Evolutionary conservation across 164 flowering plant species (phyloP).

Genomic region (Aristolochia contorta): DNA sequence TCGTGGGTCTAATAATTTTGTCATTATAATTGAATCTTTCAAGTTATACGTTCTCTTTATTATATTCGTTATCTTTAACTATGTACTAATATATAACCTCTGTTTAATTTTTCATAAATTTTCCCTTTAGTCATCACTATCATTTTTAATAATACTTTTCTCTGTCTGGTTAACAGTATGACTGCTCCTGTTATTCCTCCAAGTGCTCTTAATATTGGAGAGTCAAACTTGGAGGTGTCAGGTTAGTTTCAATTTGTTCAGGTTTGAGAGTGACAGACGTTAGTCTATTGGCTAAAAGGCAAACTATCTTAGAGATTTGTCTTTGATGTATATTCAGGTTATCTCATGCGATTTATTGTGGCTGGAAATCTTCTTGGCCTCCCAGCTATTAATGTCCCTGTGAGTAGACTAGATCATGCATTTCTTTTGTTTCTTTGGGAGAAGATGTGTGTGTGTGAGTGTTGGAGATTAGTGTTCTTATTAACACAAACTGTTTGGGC

Average conservation of each 20-base stretch:
- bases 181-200: slow-evolving; percentile 83
- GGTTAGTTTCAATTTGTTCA: slow-evolving; percentile 29
- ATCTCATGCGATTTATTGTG: slow-evolving; percentile 74
- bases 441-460: no score
- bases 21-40: no score
- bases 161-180: slow-evolving; percentile 40
- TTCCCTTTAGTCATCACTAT: no score
- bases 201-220: slow-evolving; percentile 65
- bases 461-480: no score
- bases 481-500: no score
- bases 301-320: neutral
- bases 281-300: neutral
- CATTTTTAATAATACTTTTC: no score
- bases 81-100: no score
- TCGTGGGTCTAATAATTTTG: no score
- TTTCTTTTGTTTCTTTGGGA: no score
- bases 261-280: neutral
- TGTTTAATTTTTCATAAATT: no score
- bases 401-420: slow-evolving; percentile 20
- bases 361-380: slow-evolving; percentile 88
- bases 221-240: slow-evolving; percentile 64
- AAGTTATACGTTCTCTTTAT: no score
- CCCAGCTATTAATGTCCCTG: slow-evolving; percentile 91
- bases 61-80: no score
- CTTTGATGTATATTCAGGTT: slow-evolving; percentile 34